Conservation (phyloP, 106 monocot genomes). For the Hemerocallis citrina region DNA sequence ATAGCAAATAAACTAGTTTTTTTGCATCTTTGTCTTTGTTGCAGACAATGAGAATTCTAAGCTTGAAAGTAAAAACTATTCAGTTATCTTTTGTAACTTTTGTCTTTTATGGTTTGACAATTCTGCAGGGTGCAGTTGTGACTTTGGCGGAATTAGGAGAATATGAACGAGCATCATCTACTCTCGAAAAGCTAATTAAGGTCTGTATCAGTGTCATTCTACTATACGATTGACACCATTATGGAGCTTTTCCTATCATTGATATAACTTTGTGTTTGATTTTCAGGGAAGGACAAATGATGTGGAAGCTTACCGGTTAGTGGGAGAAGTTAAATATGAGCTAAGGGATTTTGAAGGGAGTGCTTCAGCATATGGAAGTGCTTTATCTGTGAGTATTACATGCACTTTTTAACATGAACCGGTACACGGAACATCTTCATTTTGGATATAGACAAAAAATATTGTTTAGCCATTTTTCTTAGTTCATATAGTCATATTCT, state of each 20-base stretch:
- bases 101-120: slow-evolving; percentile 4
- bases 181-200: slow-evolving; percentile 80
- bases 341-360: slow-evolving; percentile 84
- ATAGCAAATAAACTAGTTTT: too few relatives aligned
- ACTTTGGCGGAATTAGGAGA: slow-evolving; percentile 72
- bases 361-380: slow-evolving; percentile 56
- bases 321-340: slow-evolving; percentile 84
- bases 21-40: too few relatives aligned
- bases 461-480: too few relatives aligned
- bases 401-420: not conserved
- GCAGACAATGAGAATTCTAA: too few relatives aligned
- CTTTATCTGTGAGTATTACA: slow-evolving; percentile 70
- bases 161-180: slow-evolving; percentile 51
- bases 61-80: too few relatives aligned
- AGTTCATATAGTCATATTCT: too few relatives aligned
- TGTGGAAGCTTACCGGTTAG: slow-evolving; percentile 60
- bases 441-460: too few relatives aligned
- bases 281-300: slow-evolving; percentile 62
- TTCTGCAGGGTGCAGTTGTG: slow-evolving; percentile 67
- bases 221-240: not conserved
- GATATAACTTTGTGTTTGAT: slow-evolving; percentile 9
- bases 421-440: not conserved
- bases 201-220: slow-evolving; percentile 15
- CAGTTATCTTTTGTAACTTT: too few relatives aligned
- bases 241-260: too few relatives aligned